Evolutionary conservation across 73 alveolate species (phyloP).

Genomic region (Stentor coeruleus): DNA sequence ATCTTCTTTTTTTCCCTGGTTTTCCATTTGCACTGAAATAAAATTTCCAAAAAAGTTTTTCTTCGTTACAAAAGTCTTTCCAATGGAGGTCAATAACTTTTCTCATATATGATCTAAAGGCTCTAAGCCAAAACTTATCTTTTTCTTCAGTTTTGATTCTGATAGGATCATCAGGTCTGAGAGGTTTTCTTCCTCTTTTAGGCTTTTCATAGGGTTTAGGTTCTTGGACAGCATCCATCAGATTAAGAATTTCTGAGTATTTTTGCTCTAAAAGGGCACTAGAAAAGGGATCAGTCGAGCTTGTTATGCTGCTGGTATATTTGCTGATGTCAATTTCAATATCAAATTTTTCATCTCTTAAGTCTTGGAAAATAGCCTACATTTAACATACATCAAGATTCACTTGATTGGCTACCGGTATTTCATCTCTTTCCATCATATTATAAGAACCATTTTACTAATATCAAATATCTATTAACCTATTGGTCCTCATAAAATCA

Average conservation of each 20-base stretch:
- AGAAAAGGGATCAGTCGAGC: background rate
- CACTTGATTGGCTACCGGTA: no score
- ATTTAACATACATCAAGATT: background rate
- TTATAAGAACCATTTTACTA: no score
- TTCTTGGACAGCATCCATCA: no score
- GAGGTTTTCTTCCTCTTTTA: slow-evolving; percentile 16
- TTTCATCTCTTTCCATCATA: no score
- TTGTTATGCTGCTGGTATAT: background rate
- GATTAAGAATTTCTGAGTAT: no score
- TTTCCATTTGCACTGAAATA: slow-evolving; percentile 16
- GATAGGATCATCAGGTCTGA: slow-evolving; percentile 14
- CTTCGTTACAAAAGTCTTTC: background rate
- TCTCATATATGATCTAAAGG: background rate
- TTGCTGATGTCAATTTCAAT: background rate
- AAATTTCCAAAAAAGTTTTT: background rate
- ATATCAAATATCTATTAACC: no score
- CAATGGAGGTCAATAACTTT: background rate
- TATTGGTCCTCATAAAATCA: no score
- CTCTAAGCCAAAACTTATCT: slow-evolving; percentile 16
- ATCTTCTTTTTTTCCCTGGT: background rate
- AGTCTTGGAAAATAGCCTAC: background rate
- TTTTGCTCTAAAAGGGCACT: no score
- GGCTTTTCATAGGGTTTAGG: background rate
- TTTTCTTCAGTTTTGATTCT: slow-evolving; percentile 20
- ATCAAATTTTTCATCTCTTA: background rate